Percentiles rank a stretch among this genome's conserved stretches.
Evolutionary conservation across 148 eudicot genomes (phyloP).

Genomic region (Chenopodium suecicum): DNA sequence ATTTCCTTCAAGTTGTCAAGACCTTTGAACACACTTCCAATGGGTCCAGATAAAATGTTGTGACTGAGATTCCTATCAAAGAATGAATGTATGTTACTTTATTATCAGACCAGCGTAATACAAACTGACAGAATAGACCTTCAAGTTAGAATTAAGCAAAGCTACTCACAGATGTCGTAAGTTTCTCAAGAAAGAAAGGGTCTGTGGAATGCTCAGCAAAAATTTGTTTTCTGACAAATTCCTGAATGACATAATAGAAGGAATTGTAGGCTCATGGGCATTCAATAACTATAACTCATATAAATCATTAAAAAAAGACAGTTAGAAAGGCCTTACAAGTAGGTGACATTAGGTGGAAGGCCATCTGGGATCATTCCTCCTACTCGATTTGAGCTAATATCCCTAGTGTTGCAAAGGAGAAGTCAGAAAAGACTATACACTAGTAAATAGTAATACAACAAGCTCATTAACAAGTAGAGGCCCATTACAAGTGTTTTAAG

Average conservation of each 20-base stretch:
- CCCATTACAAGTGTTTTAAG: conserved; percentile 65
- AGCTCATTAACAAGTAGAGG: conserved; percentile 2
- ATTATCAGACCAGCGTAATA: not conserved
- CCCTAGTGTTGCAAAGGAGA: conserved; percentile 40
- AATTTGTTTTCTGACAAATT: conserved; percentile 74
- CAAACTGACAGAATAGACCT: not conserved
- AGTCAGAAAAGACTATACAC: not conserved
- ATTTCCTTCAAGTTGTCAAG: conserved; percentile 62
- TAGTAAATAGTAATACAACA: not conserved
- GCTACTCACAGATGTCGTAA: conserved; percentile 77
- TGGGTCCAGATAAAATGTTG: conserved; percentile 65
- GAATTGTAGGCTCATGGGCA: not conserved
- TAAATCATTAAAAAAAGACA: not conserved
- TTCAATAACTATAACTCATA: not conserved
- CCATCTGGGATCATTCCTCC: conserved; percentile 66
- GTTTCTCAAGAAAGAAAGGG: conserved; percentile 50
- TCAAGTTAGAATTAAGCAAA: conserved; percentile 1
- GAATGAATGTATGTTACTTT: conserved; percentile 18
- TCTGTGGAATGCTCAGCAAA: conserved; percentile 57
- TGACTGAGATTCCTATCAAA: conserved; percentile 79
- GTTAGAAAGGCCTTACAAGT: conserved; percentile 52
- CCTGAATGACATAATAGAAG: conserved; percentile 39
- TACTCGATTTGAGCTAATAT: conserved; percentile 66
- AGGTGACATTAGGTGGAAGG: conserved; percentile 72
- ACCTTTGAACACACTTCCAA: conserved; percentile 71